Evolutionary conservation across 2,329 filamentous ascomycete species (phyloP).

Genomic region (Curvularia sp.): DNA sequence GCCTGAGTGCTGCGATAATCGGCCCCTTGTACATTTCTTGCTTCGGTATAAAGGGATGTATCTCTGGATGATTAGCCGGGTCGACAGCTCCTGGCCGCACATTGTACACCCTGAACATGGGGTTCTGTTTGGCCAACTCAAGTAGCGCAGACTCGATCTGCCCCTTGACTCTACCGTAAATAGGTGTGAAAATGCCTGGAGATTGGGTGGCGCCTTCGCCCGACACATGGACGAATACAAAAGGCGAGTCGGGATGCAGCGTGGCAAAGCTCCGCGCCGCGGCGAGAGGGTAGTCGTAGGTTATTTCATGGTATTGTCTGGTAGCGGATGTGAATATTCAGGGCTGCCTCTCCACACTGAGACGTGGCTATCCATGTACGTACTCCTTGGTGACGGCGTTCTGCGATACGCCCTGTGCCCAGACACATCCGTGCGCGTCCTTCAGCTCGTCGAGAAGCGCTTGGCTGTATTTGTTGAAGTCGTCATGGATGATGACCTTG

Average conservation of each 20-base stretch:
- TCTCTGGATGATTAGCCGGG: constrained; percentile 48
- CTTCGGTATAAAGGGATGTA: constrained; percentile 47
- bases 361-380: constrained; percentile 26
- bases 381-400: constrained; percentile 66
- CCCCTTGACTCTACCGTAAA: constrained; percentile 72
- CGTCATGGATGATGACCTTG: constrained; percentile 70
- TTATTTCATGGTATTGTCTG: constrained; percentile 71
- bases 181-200: constrained; percentile 62
- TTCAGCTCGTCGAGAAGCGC: constrained; percentile 65
- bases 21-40: constrained; percentile 33
- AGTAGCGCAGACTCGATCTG: constrained; percentile 67
- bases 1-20: constrained; percentile 28
- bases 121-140: constrained; percentile 55
- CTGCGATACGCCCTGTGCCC: constrained; percentile 74
- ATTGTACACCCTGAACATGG: constrained; percentile 62
- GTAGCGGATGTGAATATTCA: constrained; percentile 2
- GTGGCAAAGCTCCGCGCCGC: constrained; percentile 67
- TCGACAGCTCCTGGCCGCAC: constrained; percentile 69
- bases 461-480: constrained; percentile 68
- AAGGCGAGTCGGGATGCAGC: constrained; percentile 58
- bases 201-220: constrained; percentile 66
- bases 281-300: constrained; percentile 68
- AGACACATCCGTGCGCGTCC: constrained; percentile 73
- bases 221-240: constrained; percentile 76
- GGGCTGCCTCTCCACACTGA: neutral